These are phyloP conservation scores for Hawksworthiomyces lignivorus DNA, from an alignment of 2,329 filamentous ascomycete genomes.

Conservation along the genomic window DNA sequence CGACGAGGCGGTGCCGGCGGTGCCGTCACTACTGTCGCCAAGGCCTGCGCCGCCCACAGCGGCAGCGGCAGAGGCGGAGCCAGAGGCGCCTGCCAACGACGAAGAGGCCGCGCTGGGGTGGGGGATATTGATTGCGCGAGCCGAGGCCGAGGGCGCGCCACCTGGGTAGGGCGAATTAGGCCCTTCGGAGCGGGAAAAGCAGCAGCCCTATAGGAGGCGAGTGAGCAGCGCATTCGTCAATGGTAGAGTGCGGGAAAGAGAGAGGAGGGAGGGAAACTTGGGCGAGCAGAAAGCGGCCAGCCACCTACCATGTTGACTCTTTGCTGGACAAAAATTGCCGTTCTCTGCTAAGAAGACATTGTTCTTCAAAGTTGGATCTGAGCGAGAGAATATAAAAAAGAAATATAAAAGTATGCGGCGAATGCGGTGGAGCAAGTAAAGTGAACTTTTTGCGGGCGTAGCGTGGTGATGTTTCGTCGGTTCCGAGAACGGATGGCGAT, in stretches of 20 bases:
- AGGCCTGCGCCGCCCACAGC: slow-evolving; percentile 22
- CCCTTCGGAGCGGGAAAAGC: slow-evolving; percentile 44
- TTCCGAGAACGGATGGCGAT: too few species aligned
- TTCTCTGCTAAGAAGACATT: background rate
- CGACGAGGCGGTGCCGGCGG: slow-evolving; percentile 14
- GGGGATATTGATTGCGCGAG: slow-evolving; percentile 44
- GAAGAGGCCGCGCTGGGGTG: slow-evolving; percentile 9
- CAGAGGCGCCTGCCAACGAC: slow-evolving; percentile 2
- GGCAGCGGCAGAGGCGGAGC: slow-evolving; percentile 12
- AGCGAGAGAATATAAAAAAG: too few species aligned
- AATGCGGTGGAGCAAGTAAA: too few species aligned
- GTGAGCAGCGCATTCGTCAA: too few species aligned
- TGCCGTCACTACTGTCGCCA: slow-evolving; percentile 4
- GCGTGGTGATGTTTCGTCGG: too few species aligned
- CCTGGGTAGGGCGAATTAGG: slow-evolving; percentile 48
- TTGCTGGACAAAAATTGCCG: too few species aligned
- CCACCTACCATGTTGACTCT: too few species aligned
- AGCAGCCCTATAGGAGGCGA: slow-evolving; percentile 43
- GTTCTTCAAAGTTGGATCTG: background rate
- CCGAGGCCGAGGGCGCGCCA: slow-evolving; percentile 38
- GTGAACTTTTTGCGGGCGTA: too few species aligned
- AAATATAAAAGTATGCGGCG: too few species aligned
- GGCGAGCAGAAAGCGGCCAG: too few species aligned
- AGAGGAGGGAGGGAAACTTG: background rate
- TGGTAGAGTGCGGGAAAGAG: too few species aligned